Conservation (phyloP, 352 stramenopile genomes). For the Aphanomyces invadans region DNA sequence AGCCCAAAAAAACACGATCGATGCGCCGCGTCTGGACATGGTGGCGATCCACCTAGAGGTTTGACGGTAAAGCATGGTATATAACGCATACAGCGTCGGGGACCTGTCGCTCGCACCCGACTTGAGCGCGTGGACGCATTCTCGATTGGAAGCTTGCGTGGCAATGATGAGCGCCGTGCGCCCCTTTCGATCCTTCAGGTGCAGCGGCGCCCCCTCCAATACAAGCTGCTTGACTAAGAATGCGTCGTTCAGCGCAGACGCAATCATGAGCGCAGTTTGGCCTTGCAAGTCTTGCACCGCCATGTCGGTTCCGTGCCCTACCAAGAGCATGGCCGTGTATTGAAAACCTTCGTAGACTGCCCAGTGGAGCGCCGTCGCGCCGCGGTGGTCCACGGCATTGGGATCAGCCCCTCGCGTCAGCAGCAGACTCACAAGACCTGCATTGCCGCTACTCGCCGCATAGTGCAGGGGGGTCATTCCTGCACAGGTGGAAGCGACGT, state of each 20-base stretch:
- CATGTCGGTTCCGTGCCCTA: slow-evolving; percentile 42
- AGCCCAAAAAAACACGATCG: slow-evolving; percentile 62
- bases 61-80: not conserved
- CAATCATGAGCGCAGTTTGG: slow-evolving; percentile 78
- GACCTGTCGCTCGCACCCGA: slow-evolving; percentile 57
- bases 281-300: slow-evolving; percentile 52
- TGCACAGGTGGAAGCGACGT: too few species aligned
- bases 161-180: slow-evolving; percentile 70
- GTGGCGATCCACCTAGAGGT: slow-evolving; percentile 33
- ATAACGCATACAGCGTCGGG: not conserved
- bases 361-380: slow-evolving; percentile 70
- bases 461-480: slow-evolving; percentile 70
- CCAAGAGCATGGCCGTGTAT: slow-evolving; percentile 66
- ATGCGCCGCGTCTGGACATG: slow-evolving; percentile 49
- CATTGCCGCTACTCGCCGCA: slow-evolving; percentile 67
- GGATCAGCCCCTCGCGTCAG: slow-evolving; percentile 48
- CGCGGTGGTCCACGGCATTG: slow-evolving; percentile 58
- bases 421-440: slow-evolving; percentile 58
- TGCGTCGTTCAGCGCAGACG: slow-evolving; percentile 59
- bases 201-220: slow-evolving; percentile 59
- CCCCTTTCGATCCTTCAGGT: slow-evolving; percentile 58
- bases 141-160: slow-evolving; percentile 53
- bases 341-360: slow-evolving; percentile 80
- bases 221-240: slow-evolving; percentile 81
- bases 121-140: slow-evolving; percentile 57